Evolutionary conservation across 345 rosid genomes (phyloP).

Genomic region (Eucalyptus urophylla): DNA sequence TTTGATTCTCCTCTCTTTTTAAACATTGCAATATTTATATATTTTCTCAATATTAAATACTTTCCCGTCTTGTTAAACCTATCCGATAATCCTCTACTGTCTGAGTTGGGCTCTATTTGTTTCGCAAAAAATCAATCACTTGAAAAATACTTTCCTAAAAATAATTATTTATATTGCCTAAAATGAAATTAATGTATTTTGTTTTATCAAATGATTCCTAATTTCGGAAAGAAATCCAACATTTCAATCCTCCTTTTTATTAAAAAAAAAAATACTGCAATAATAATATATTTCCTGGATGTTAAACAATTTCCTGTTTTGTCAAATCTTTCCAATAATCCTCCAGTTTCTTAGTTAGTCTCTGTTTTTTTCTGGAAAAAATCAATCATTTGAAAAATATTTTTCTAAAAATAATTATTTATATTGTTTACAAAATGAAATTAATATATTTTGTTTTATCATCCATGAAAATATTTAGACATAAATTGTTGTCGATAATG

Average conservation of each 20-base stretch:
- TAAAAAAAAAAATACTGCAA: background rate
- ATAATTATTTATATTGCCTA: too few relatives aligned
- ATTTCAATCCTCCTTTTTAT: background rate
- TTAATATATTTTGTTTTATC: background rate
- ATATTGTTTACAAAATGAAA: background rate
- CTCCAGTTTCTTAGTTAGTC: background rate
- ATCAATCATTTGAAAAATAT: background rate
- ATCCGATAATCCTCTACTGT: too few relatives aligned
- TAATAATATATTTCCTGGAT: background rate
- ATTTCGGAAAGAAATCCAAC: background rate
- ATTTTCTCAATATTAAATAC: too few relatives aligned
- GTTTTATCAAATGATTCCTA: too few relatives aligned
- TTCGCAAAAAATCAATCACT: too few relatives aligned
- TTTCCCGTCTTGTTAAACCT: rapidly evolving
- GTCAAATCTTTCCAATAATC: background rate
- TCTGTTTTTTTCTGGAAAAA: background rate
- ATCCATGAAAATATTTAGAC: background rate
- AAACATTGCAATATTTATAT: too few relatives aligned
- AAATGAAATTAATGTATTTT: too few relatives aligned
- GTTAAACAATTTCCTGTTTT: background rate
- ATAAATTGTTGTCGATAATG: background rate
- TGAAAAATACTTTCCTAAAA: too few relatives aligned
- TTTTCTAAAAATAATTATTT: background rate
- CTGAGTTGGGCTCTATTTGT: too few relatives aligned
- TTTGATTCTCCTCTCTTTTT: too few relatives aligned